Percentiles rank a stretch among this genome's conserved stretches.
These are phyloP conservation scores for Phytophthora boehmeriae DNA, from an alignment of 352 stramenopile species.

Conservation along the genomic window DNA sequence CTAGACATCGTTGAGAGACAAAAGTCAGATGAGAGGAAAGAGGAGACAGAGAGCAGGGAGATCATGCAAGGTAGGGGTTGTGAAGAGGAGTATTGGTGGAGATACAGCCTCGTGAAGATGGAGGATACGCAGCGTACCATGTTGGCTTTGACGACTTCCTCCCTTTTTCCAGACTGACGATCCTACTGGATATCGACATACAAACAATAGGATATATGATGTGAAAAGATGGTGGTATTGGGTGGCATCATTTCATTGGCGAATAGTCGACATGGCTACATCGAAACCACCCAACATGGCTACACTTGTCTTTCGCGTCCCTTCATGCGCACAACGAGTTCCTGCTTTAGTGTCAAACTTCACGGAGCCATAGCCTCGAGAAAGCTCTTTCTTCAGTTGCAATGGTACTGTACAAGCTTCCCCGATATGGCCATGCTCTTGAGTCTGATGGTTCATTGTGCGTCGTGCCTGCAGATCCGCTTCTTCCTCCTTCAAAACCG, in stretches of 20 bases:
- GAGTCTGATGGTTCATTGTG: constrained; percentile 2
- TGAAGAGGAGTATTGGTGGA: too few species aligned
- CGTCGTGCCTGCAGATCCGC: constrained; percentile 73
- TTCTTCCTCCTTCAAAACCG: constrained; percentile 99
- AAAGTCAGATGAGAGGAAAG: constrained; percentile 19
- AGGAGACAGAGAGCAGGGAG: constrained; percentile 3
- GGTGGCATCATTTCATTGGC: constrained; percentile 2
- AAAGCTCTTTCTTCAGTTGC: not conserved
- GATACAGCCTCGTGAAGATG: constrained; percentile 3
- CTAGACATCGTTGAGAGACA: constrained; percentile 23
- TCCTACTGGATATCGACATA: not conserved
- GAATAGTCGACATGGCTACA: not conserved
- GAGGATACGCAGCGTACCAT: constrained; percentile 9
- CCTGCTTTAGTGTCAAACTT: constrained; percentile 15
- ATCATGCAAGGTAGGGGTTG: not conserved
- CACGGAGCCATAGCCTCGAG: too few species aligned
- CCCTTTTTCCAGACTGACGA: constrained; percentile 7
- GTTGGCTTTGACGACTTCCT: not conserved
- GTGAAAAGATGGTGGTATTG: not conserved
- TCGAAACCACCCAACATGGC: not conserved
- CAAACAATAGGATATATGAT: not conserved
- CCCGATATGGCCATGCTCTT: not conserved
- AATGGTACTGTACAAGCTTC: constrained; percentile 16
- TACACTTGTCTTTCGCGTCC: constrained; percentile 1
- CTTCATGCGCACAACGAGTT: constrained; percentile 7